These are phyloP conservation scores for Fragaria vesca DNA, from an alignment of 306 rosid species.

Conservation along the genomic window DNA sequence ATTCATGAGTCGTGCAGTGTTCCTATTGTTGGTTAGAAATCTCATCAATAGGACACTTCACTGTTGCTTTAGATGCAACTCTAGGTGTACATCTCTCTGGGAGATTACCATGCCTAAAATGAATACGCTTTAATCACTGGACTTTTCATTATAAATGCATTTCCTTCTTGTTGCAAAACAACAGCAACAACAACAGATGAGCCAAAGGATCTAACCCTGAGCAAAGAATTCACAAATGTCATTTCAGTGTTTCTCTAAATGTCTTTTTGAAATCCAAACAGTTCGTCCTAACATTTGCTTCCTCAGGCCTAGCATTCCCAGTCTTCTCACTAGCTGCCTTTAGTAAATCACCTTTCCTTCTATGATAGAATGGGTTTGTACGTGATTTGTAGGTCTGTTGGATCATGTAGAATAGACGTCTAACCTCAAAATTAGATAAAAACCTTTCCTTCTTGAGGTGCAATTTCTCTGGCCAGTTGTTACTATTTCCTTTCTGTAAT, in stretches of 20 bases:
- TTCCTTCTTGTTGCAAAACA: background rate
- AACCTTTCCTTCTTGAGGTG: background rate
- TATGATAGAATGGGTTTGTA: background rate
- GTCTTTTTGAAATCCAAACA: no score
- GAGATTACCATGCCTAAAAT: background rate
- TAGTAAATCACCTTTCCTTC: background rate
- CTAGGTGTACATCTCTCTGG: background rate
- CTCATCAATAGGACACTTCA: no score
- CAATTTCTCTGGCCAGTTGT: background rate
- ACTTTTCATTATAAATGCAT: background rate
- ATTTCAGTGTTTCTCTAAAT: background rate
- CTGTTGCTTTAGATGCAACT: background rate
- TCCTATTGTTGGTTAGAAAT: no score
- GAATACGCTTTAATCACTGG: background rate
- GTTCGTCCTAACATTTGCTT: background rate
- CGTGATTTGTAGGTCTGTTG: background rate
- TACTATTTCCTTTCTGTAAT: background rate
- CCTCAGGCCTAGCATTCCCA: background rate
- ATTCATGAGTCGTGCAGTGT: no score
- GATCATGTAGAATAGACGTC: background rate
- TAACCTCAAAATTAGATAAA: background rate
- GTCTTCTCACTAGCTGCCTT: background rate
- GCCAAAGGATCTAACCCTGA: background rate
- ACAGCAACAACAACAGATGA: background rate
- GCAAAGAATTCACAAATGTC: background rate